phyloP scores from a whole-genome alignment of 2,329 filamentous ascomycete species.

The Delphinella strobiligena region DNA sequence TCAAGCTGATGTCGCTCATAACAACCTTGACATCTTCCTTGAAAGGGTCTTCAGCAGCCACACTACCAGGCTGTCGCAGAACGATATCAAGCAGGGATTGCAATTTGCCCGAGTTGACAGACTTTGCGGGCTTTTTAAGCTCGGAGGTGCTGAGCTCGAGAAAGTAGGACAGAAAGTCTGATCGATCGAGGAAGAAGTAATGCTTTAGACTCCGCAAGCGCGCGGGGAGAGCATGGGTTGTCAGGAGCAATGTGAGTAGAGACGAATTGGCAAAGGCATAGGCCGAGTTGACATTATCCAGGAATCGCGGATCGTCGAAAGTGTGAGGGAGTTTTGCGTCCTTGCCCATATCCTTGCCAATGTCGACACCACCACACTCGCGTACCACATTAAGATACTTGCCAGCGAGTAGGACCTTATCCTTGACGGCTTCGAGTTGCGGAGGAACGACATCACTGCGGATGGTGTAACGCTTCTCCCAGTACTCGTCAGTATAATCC shows the following conservation, averaged over 20 bases:
- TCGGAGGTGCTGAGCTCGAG: constrained; percentile 84
- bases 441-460: constrained; percentile 84
- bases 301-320: constrained; percentile 81
- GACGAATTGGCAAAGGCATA: constrained; percentile 95
- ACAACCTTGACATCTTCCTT: constrained; percentile 97
- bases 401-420: constrained; percentile 86
- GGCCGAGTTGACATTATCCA: constrained; percentile 90
- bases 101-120: constrained; percentile 83
- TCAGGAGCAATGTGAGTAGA: constrained; percentile 78
- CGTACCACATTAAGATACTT: constrained; percentile 97
- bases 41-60: constrained; percentile 88
- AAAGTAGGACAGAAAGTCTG: constrained; percentile 97
- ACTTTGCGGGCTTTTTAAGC: constrained; percentile 75
- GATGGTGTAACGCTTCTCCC: constrained; percentile 95
- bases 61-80: constrained; percentile 86
- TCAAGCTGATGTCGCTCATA: constrained; percentile 90
- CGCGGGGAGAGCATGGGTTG: constrained; percentile 80
- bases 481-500: constrained; percentile 98
- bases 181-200: constrained; percentile 97
- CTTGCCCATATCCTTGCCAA: constrained; percentile 53
- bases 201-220: constrained; percentile 87
- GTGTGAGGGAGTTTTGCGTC: constrained; percentile 81
- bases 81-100: constrained; percentile 94
- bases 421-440: constrained; percentile 79
- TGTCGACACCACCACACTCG: constrained; percentile 88